Base-by-base conservation (phyloP, 139 green algal species). In the Trebouxia sp. region DNA sequence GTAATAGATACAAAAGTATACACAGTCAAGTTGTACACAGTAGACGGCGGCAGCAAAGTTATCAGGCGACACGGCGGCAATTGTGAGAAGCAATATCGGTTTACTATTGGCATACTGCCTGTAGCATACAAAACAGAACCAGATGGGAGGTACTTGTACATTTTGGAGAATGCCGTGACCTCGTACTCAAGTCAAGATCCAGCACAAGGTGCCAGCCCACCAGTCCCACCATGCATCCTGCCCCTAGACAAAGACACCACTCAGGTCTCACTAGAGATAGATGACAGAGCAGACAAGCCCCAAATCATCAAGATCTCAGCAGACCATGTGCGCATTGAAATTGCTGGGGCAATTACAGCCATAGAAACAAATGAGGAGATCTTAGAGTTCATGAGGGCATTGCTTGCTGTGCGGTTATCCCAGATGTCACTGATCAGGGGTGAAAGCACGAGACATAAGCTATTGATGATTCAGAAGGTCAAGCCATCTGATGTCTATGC, bases 191-290 rank as follows among this genome's bases (percentile, higher is more conserved):
- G 82, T 69, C 58, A 69, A 58, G 76, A 67, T 41, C 62, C 26
- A 47, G 75, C 39, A 28, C 76, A 75, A 80, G 81, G 74, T 45
- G 74, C 82, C 80, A 86, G 74, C 28, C 45, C 89, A 48, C 91
- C 93, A 22, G 88, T 97, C 53, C 93, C 93, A 12, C 93, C 93
- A 7, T 97, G 93, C 88, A 97, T 97, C 78, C 42, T 80, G 15
- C 11, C 38, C 4, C 8, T 84, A 7, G 72, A 77, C 22, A n/a
- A 58, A 4, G 39, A 75, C 51, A 85, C 79, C 32, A 81, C 78
- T 24, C 85, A 88, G 80, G 70, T 84, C 6, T 83, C 78, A 7
- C 48, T 83, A 20, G 78, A 83, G 43, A 67, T 83, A 42, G 78
- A 83, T 41, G 78, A 83, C 78, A 77, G 78, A 42, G 37, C 42